Conservation (phyloP, 169 alveolate genomes). For the Plasmodium yoelii region DNA sequence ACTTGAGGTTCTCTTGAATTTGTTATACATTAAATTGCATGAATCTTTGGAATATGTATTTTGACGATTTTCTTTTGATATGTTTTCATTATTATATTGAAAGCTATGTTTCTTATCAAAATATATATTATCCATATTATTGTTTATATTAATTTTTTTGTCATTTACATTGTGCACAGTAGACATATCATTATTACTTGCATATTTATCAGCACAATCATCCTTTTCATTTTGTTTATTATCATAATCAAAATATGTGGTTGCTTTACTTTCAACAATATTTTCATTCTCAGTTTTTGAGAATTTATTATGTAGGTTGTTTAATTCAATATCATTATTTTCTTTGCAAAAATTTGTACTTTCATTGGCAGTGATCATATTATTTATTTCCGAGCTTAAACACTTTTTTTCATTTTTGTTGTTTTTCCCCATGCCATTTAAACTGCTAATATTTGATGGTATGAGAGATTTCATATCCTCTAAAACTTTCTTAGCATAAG, state of each 20-base stretch:
- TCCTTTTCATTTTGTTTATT: slow-evolving; percentile 1
- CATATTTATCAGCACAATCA: neutral
- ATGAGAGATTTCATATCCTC: slow-evolving; percentile 72
- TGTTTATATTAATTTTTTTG: slow-evolving; percentile 2
- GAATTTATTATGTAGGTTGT: neutral
- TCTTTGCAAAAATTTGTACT: neutral
- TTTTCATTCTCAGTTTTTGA: neutral
- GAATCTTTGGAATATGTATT: slow-evolving; percentile 24
- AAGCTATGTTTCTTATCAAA: slow-evolving; percentile 1
- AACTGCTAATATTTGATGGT: slow-evolving; percentile 30
- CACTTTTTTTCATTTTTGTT: neutral
- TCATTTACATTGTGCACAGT: too few relatives aligned
- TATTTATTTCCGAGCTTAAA: slow-evolving; percentile 3
- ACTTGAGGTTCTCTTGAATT: neutral
- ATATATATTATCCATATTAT: neutral
- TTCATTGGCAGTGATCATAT: neutral
- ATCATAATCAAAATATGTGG: neutral
- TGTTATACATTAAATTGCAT: slow-evolving; percentile 8
- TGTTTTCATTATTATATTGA: slow-evolving; percentile 22
- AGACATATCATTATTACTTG: too few relatives aligned
- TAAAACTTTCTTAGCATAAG: slow-evolving; percentile 70
- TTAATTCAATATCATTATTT: neutral
- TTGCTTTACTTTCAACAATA: neutral
- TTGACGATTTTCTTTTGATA: slow-evolving; percentile 18
- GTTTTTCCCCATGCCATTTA: neutral